Percentiles rank a stretch among this genome's conserved stretches.
These are phyloP conservation scores for Syzygium oleosum DNA, from an alignment of 345 rosid species.

Conservation along the genomic window DNA sequence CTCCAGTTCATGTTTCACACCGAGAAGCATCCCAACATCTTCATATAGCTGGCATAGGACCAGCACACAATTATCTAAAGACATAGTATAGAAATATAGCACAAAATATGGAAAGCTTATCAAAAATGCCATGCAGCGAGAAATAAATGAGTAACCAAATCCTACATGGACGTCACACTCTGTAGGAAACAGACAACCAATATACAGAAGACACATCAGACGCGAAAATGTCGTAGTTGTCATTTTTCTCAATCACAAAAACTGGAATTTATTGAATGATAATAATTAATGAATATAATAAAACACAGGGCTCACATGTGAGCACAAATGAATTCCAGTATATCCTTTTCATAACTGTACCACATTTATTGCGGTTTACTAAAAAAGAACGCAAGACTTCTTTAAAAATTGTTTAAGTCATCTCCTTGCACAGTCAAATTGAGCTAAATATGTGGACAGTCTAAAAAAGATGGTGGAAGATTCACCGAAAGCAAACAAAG, in stretches of 20 bases:
- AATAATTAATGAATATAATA: neutral
- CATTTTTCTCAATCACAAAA: neutral
- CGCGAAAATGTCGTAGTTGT: neutral
- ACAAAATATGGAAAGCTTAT: neutral
- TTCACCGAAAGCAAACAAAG: neutral
- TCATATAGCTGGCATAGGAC: constrained; percentile 37
- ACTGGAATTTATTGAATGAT: neutral
- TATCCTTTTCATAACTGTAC: neutral
- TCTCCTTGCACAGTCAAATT: neutral
- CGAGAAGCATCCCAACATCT: constrained; percentile 54
- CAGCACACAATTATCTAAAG: neutral
- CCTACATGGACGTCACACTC: neutral
- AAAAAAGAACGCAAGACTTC: neutral
- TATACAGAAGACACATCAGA: neutral
- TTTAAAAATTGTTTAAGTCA: neutral
- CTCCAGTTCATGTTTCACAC: constrained; percentile 72
- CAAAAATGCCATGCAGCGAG: neutral
- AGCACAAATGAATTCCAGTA: neutral
- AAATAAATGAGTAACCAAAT: neutral
- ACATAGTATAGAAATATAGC: neutral
- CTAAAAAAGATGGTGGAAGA: neutral
- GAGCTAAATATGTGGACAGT: neutral
- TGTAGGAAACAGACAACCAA: neutral
- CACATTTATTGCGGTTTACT: neutral
- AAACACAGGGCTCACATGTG: neutral